Base-by-base conservation (phyloP, 202 grass and related monocot species). In the Eragrostis tef region DNA sequence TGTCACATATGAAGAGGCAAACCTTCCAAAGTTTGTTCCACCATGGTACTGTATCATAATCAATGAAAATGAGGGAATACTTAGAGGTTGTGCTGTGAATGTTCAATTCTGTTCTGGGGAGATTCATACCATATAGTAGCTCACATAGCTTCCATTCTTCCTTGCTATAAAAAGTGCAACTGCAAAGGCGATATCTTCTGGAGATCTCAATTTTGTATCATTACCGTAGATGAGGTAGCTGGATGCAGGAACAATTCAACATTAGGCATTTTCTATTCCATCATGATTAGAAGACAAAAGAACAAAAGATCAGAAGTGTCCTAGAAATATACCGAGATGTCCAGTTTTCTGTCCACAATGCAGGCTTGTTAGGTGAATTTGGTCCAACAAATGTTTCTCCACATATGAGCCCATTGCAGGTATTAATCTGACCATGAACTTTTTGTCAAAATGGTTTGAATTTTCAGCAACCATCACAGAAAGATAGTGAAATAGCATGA, bases 291-390 rank as follows among this genome's bases (percentile, higher is more conserved):
- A 22, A 45, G 19, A 36, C 14, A 3, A 17, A 67, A 67, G 34
- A 36, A 47, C 22, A 5, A 43, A 81, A 20, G 1, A 78, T 7
- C 11, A 11, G 3, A 65, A 76, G 20, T 59, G 50, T 72, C 17
- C 43, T 85, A 41, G 62, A 24, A 16, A 83, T 61, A 59, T 91
- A 94, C 94, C 72, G 82, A 14, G 44, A 64, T 29, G 91, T 97
- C 91, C 94, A 97, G 59, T 94, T 97, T 70, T 97, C 94, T 39
- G 91, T 92, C 91, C 94, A 94, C 39, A 97, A 54, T 73, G 91
- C 19, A 63, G 94, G 94, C 78, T 97, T 97, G 25, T 77, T 81
- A 52, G 78, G 83, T 19, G 94, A 92, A 48, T 97, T 97, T 68
- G 91, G 94, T 76, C 89, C 91, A 46, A 59, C 60, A 75, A 94